Base-by-base conservation (phyloP, 345 rosid genomes). In the Microthlaspi erraticum region DNA sequence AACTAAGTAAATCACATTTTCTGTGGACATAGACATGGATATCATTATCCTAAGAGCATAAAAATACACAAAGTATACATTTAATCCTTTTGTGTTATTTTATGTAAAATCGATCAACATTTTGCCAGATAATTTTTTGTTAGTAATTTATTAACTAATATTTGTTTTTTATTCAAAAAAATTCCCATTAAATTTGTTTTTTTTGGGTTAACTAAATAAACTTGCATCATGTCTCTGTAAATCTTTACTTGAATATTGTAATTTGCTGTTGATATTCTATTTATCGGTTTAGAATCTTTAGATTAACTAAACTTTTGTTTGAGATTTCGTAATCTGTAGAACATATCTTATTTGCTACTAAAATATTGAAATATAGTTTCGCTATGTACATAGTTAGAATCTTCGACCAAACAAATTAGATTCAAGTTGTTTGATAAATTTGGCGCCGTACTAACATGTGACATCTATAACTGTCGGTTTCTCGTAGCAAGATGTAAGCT, bases 391-490 rank as follows among this genome's bases (percentile, higher is more conserved):
- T 14, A 16, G 17, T 32, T 32, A 32, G 34, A 42, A n/a, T 13
- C 17, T n/a, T 42, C 17, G 10, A 7, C 19, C 9, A n/a, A 19
- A 38, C 7, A 11, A 5, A 38, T n/a, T 60, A 41, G 4, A 13
- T 39, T 13, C n/a, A 26, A 37, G 18, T 37, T 57, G 14, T 13
- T 55, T 23, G 23, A 8, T 41, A 45, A 17, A 45, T 31, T 16
- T 61, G 23, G 36, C 2, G 39, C 17, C 39, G 53, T 13, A 69
- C 19, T 49, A 26, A 51, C 70, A 46, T 57, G 57, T 20, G 56
- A 56, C 23, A 57, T 69, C 65, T 57, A 33, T 38, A 39, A 41
- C 41, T 53, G 70, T 72, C 62, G 38, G 60, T 46, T 49, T 65
- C 37, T 17, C 71, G 11, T 29, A 31, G 59, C 43, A 73, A 73